These are phyloP conservation scores for Lepidium aucheri DNA, from an alignment of 345 rosid species.

Conservation along the genomic window DNA sequence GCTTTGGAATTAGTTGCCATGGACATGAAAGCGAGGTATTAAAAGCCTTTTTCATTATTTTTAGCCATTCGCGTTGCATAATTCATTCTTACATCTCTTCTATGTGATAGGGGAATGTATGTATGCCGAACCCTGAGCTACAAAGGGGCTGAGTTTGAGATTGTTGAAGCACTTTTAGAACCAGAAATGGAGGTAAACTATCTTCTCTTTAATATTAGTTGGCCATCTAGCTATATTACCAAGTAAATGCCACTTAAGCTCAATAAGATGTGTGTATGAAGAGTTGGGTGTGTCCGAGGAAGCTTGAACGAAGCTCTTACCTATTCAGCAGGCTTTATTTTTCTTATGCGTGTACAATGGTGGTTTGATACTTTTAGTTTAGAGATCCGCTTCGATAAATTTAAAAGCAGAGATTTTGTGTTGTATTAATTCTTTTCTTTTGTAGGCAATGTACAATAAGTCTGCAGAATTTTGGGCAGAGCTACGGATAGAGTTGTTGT, in stretches of 20 bases:
- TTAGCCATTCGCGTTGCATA: neutral
- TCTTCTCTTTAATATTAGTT: neutral
- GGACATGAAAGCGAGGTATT: constrained; percentile 99
- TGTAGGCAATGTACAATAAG: constrained; percentile 81
- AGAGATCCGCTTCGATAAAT: neutral
- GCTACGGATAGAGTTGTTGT: constrained; percentile 84
- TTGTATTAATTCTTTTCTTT: constrained; percentile 10
- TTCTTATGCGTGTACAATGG: constrained; percentile 1
- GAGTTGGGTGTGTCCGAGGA: neutral
- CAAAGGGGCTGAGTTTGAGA: constrained; percentile 86
- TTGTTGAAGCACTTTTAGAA: constrained; percentile 90
- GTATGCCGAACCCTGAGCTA: constrained; percentile 99
- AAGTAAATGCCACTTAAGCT: constrained; percentile 5
- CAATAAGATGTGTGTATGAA: neutral
- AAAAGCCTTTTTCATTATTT: constrained; percentile 10
- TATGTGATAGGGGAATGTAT: constrained; percentile 85
- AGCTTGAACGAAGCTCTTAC: constrained; percentile 12
- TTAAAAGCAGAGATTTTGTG: neutral
- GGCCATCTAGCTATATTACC: neutral
- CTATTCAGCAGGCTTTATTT: constrained; percentile 2
- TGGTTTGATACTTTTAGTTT: constrained; percentile 8
- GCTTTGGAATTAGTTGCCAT: constrained; percentile 98
- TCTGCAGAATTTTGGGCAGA: constrained; percentile 99
- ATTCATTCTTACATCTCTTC: constrained; percentile 5
- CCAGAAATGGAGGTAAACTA: constrained; percentile 74